Base-by-base conservation (phyloP, 192 early-diverging fungal species). In the Borealophlyctis nickersoniae region DNA sequence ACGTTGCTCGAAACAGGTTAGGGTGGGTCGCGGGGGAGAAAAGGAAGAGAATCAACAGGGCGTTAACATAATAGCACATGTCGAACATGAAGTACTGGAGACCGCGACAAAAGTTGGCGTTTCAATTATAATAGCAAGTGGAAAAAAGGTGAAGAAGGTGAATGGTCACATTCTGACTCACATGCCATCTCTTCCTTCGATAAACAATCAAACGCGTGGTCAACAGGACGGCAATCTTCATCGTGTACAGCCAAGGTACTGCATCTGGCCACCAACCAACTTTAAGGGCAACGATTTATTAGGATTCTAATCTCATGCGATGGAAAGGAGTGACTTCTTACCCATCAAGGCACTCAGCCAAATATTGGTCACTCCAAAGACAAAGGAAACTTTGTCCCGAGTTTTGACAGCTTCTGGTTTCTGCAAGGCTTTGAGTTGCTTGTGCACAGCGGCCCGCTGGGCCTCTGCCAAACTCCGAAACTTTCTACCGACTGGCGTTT, bases 361-460 rank as follows among this genome's bases (percentile, higher is more conserved):
- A 24, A 85, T 74, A 56, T 86, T 85, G 30, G 81, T 78, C 29
- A 86, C 82, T 11, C 87, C 87, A 13, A 84, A 60, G 0, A 86
- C 84, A 73, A 88, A 88, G 13, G 85, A 73, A 24, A 86, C 45
- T 63, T 88, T 88, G 67, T 88, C 84, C 35, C 80, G 74, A 13
- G 56, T 58, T 32, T 62, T 66, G 3, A 73, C 69, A 4, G 64
- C 58, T 30, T 62, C 63, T 11, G 61, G 63, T 16, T 11, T 53
- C 5, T 9, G 0, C 35, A 65, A 11, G 22, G 51, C 22, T 1
- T 49, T 35, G 19, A 66, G 33, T 35, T 66, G 64, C 2, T 45
- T 58, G 13, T 66, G 23, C 19, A 66, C 36, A 16, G 39, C 11
- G 1, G 24, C 9, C 53, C 56, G 33, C 23, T 63, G 62, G n/a